Evolutionary conservation across 1,284 basidiomycete genomes (phyloP).

Genomic region (Neolentinus lepideus): DNA sequence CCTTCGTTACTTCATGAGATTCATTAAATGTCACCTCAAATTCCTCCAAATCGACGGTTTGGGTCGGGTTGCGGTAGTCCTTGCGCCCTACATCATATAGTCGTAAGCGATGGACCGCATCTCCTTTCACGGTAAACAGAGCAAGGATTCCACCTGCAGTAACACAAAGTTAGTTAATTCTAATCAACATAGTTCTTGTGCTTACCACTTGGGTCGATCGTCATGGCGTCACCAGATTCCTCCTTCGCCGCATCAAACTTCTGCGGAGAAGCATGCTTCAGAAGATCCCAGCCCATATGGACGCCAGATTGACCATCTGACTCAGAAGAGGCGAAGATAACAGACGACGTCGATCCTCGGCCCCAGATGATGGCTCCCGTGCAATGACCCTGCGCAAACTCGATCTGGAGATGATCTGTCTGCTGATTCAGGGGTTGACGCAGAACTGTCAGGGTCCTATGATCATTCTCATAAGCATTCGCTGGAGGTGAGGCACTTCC

Average conservation of each 20-base stretch:
- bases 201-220: conserved; percentile 37
- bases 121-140: conserved; percentile 35
- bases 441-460: neutral
- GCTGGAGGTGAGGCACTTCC: neutral
- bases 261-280: conserved; percentile 15
- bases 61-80: conserved; percentile 14
- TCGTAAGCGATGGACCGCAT: conserved; percentile 31
- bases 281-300: conserved; percentile 43
- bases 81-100: conserved; percentile 45
- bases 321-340: conserved; percentile 56
- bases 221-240: conserved; percentile 49
- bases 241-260: conserved; percentile 27
- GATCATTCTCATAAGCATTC: conserved; percentile 1
- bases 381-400: conserved; percentile 17
- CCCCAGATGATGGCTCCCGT: conserved; percentile 55
- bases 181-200: neutral
- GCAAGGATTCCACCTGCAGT: conserved; percentile 32
- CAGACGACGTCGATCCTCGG: conserved; percentile 22
- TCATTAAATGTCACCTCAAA: conserved; percentile 19
- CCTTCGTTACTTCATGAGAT: conserved; percentile 40
- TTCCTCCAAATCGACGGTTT: conserved; percentile 23
- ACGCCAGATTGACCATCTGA: conserved; percentile 13
- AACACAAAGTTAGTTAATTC: neutral
- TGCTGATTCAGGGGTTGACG: conserved; percentile 9
- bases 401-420: conserved; percentile 3